A percentile compares a stretch with the other conserved stretches of the same genome.
Evolutionary conservation across 495 filamentous ascomycete genomes (phyloP).

Genomic region (Aspergillus conjunctus): DNA sequence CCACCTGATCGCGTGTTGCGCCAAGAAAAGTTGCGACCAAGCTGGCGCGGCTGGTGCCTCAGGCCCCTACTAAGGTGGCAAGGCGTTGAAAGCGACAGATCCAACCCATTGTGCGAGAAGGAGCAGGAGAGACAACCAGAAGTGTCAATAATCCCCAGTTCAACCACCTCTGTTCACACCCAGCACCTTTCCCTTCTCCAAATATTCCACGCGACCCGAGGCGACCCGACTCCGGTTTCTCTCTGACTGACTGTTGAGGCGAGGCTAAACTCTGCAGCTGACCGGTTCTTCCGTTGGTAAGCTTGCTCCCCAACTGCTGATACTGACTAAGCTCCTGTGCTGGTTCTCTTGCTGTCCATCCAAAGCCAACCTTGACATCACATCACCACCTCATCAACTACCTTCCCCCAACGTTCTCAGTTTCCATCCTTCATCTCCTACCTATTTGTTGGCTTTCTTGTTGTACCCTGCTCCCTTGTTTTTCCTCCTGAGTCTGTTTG

Average conservation of each 20-base stretch:
- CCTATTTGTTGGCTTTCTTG: conserved; percentile 23
- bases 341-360: conserved; percentile 41
- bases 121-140: background rate
- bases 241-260: conserved; percentile 7
- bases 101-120: conserved; percentile 11
- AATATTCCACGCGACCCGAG: background rate
- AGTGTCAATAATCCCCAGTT: background rate
- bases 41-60: conserved; percentile 29
- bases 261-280: conserved; percentile 23
- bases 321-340: conserved; percentile 47
- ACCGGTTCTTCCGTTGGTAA: conserved; percentile 29
- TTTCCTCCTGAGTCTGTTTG: conserved; percentile 21
- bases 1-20: conserved; percentile 4
- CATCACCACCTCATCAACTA: conserved; percentile 49
- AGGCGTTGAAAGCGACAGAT: conserved; percentile 10
- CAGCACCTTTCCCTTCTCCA: background rate
- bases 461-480: conserved; percentile 23
- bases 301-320: conserved; percentile 25
- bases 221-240: conserved; percentile 2
- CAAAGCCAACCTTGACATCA: conserved; percentile 49
- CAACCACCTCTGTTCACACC: background rate
- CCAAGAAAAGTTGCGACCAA: conserved; percentile 16
- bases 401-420: conserved; percentile 25
- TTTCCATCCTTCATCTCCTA: conserved; percentile 24
- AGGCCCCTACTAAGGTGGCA: conserved; percentile 21